These are phyloP conservation scores for Ananas comosus DNA, from an alignment of 176 grass and related monocot species.

Conservation along the genomic window DNA sequence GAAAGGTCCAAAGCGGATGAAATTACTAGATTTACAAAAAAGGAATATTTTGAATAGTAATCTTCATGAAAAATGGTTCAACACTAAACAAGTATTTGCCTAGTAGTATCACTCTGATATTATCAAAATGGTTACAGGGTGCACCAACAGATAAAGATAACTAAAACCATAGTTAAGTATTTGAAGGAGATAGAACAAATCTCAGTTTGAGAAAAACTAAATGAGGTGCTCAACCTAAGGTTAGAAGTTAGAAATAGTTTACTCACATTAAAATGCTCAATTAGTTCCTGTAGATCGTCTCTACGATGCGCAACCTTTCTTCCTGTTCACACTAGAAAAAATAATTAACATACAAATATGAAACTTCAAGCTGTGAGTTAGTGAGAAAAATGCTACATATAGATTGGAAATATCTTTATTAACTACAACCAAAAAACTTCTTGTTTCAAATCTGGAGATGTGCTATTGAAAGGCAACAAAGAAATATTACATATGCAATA, in stretches of 20 bases:
- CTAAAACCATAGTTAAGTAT: too few species aligned
- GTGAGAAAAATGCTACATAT: background rate
- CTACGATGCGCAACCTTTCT: conserved; percentile 74
- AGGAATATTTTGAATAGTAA: too few species aligned
- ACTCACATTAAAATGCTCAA: conserved; percentile 93
- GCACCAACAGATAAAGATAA: too few species aligned
- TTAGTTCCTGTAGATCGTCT: conserved; percentile 68
- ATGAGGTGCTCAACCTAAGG: background rate
- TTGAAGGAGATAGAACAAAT: too few species aligned
- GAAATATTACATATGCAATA: background rate
- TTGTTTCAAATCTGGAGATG: background rate
- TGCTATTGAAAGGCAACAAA: background rate
- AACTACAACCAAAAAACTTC: background rate
- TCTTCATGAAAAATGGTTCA: too few species aligned
- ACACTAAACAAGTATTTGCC: too few species aligned
- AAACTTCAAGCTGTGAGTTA: background rate
- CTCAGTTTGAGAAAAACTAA: too few species aligned
- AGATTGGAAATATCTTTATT: background rate
- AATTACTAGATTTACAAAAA: too few species aligned
- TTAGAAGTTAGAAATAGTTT: background rate
- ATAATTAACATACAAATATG: background rate
- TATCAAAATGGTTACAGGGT: too few species aligned
- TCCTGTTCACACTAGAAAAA: conserved; percentile 31
- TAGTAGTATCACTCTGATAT: too few species aligned
- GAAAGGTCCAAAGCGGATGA: too few species aligned